Base-by-base conservation (phyloP, 129 eudicot genomes). In the Cynara cardunculus region DNA sequence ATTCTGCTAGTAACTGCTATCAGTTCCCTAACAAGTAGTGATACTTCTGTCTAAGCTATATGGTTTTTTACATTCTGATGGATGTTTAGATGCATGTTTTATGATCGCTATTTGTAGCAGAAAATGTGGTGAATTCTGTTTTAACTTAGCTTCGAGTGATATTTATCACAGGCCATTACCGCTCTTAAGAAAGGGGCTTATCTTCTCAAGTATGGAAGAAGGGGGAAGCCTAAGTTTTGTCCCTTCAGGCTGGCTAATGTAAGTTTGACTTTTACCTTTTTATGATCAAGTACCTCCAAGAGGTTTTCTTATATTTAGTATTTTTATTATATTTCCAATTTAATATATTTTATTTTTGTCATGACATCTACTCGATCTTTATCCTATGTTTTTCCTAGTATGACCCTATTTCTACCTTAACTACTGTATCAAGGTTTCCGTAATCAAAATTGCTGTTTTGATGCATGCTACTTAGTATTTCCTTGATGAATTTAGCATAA, bases 161-260 rank as follows among this genome's bases (percentile, higher is more conserved):
- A 32, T 83, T 71, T 71, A 25, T 49, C 22, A 28, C 90, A 92
- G 97, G 99, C 97, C 81, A 87, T 95, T 78, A 88, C 90, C 68
- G 91, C 99, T 69, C 90, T 95, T 44, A 95, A 95, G 87, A 95
- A 89, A 85, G 99, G 99, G 81, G 92, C 99, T 77, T 85, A 84
- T 79, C 91, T 95, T 88, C 93, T 95, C 64, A 95, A 95, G 78
- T 95, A 95, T 83, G 99, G 99, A 31, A 84, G 97, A 83, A 92
- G 97, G 78, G 99, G 99, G 84, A 95, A 89, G 83, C 99, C 99
- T 8, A 95, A 95, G 86, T 95, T 95, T 80, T 95, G 96, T 77
- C 97, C 99, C 35, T 89, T 95, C 86, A 97, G 97, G 78, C 86
- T 92, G 84, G 90, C 99, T 77, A 74, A 83, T 83, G 99, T 95